Percentiles rank a stretch among this genome's conserved stretches.
phyloP scores from a whole-genome alignment of 441 rosid genomes.

The Croton laevigatus region DNA sequence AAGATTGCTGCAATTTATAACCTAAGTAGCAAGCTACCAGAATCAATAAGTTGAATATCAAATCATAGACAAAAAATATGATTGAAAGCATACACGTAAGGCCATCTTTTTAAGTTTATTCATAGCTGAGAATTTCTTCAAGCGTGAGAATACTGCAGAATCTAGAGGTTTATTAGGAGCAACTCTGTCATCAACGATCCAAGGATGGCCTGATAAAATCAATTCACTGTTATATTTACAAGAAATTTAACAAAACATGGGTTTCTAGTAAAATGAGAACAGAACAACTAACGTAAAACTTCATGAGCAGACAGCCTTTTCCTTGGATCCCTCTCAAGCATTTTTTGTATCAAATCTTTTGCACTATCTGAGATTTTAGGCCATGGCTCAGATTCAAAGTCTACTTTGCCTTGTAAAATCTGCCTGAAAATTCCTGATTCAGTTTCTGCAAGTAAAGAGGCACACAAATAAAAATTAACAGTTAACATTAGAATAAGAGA shows the following conservation, averaged over 20 bases:
- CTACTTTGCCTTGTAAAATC: constrained; percentile 72
- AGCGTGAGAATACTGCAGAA: constrained; percentile 60
- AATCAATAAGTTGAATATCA: not conserved
- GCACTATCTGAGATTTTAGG: constrained; percentile 78
- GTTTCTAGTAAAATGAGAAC: not conserved
- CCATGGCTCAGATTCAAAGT: constrained; percentile 84
- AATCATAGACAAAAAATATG: not conserved
- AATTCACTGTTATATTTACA: constrained; percentile 7
- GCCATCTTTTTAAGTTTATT: constrained; percentile 93
- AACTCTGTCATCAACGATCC: constrained; percentile 57
- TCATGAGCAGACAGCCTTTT: constrained; percentile 78
- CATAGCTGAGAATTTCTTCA: constrained; percentile 89
- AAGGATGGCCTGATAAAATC: constrained; percentile 62
- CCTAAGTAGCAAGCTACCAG: not conserved
- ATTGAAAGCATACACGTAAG: constrained; percentile 49
- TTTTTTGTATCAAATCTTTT: constrained; percentile 66
- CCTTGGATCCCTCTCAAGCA: constrained; percentile 82
- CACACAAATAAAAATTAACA: not conserved
- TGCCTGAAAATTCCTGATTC: constrained; percentile 86
- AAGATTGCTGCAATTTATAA: constrained; percentile 3
- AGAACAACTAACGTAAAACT: constrained; percentile 59
- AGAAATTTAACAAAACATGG: constrained; percentile 7
- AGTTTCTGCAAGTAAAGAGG: constrained; percentile 47
- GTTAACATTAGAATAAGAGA: not conserved
- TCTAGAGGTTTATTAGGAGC: constrained; percentile 62